phyloP scores from a whole-genome alignment of 495 filamentous ascomycete species.

The Aspergillus biplanus region DNA sequence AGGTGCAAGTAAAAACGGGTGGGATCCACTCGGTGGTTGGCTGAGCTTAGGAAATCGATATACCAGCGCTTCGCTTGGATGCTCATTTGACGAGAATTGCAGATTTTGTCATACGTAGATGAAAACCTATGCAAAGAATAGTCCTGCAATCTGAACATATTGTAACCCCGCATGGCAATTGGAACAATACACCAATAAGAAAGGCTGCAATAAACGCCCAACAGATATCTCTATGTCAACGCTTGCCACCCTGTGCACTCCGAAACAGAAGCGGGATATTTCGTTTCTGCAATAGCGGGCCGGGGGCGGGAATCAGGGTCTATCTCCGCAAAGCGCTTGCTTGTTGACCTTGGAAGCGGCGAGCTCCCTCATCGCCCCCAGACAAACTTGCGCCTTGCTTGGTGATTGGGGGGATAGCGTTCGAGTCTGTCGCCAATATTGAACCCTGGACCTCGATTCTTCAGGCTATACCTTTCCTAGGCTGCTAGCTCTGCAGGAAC shows the following conservation, averaged over 20 bases:
- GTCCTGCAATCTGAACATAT: background rate
- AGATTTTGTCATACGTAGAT: background rate
- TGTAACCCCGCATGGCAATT: background rate
- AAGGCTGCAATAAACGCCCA: background rate
- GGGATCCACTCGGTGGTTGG: too few relatives aligned
- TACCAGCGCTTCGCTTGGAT: background rate
- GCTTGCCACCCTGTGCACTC: background rate
- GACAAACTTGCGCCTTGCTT: background rate
- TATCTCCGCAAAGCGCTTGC: conserved; percentile 13
- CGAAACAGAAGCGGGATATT: background rate
- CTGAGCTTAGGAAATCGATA: background rate
- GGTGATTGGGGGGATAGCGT: background rate
- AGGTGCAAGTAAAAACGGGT: too few relatives aligned
- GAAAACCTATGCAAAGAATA: background rate
- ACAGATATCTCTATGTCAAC: background rate
- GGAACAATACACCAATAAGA: background rate
- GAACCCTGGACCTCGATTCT: conserved; percentile 11
- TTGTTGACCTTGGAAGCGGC: background rate
- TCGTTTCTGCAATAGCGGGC: background rate
- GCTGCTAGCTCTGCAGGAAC: conserved; percentile 17
- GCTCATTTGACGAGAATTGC: background rate
- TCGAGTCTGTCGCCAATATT: background rate
- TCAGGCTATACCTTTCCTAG: conserved; percentile 14
- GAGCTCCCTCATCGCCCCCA: background rate
- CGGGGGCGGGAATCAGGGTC: background rate